Base-by-base conservation (phyloP, 768 basidiomycete species). In the Agaricus blazei region DNA sequence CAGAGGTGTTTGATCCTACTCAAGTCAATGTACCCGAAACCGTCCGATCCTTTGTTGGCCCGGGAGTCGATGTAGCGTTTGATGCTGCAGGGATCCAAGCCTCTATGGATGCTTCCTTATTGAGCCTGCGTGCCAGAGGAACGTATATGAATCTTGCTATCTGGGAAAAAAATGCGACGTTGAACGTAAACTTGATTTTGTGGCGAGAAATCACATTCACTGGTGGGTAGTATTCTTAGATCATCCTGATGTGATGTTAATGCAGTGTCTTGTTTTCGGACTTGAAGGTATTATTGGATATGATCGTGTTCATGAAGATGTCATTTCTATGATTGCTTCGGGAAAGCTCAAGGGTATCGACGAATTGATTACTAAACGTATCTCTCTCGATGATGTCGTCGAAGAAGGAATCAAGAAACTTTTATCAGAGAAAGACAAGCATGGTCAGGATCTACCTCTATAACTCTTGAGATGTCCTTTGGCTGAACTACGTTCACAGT, bases 31-130 rank as follows among this genome's bases (percentile, higher is more conserved):
- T 64, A 5, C 54, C 60, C 0, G 65, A 62, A 1, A 63, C 70
- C 8, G 49, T 65, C 27, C 58, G 66, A 34, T 66, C 67, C 1
- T 78, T 68, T 15, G 58, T 50, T 24, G 68, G 67, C 3, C 45
- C 60, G 2, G 78, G 78, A 23, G 74, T 75, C 14, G 75, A 78
- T 57, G 67, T 76, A 36, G 74, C 68, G 5, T 79, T 78, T 60
- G 79, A 81, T 47, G 75, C 76, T 14, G 73, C 76, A 2, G 78
- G 78, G 0, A 59, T 68, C 1, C 73, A 76, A 57, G 63, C 64
- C 12, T 69, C 70, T 34, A 52, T 79, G 14, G 69, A 73, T 42
- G 60, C 68, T 7, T 73, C 71, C 1, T 58, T 79, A 11, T 34
- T 54, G 8, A 68, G 70, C 28, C 64, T 77, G n/a, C 67, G 72